Evolutionary conservation across 164 flowering plant genomes (phyloP), one percentile per base, ranked within the genome.

Genomic region (Kalanchoe fedtschenkoi): DNA sequence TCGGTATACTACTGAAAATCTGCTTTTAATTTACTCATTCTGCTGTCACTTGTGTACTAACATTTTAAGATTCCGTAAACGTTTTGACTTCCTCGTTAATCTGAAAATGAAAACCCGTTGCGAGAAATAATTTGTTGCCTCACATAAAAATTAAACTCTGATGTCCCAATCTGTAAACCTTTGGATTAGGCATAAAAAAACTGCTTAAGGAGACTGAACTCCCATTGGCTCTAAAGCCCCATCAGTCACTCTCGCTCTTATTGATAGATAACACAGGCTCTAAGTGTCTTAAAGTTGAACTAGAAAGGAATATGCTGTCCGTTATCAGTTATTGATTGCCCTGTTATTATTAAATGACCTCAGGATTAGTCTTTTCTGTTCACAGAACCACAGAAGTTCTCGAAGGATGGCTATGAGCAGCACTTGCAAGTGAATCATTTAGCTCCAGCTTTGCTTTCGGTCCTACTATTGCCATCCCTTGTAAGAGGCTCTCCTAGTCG

Each of bases 341-440:
- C n/a, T 41, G 13, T 37, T 21, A 10, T 28, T 16, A 39, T 41
- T 42, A 16, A 39, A 41, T 61, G 30, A 24, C 26, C 43, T 37
- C 44, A 21, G 44, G 28, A 6, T 21, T 3, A 26, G 30, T 22
- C 14, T 33, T 19, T 24, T 47, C 9, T 62, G 6, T 21, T 30
- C 33, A 34, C 57, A 64, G 66, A 83, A 69, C 89, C 95, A 41
- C 99, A 93, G 65, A 83, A 77, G 39, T 83, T 93, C 67, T 90
- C 99, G 41, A 84, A 83, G 70, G 90, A 93, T 72, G 95, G 91
- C 13, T 75, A 90, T 75, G 99, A 93, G 79, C 84, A 77, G 64
- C 99, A 93, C 68, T 69, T 93, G 89, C 99, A 93, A 85, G 99
- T 93, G 68, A 93, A 93, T 75, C 96, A 93, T 81, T 80, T 93